phyloP scores from a whole-genome alignment of 257 asterid genomes.

The Nicotiana otophora region DNA sequence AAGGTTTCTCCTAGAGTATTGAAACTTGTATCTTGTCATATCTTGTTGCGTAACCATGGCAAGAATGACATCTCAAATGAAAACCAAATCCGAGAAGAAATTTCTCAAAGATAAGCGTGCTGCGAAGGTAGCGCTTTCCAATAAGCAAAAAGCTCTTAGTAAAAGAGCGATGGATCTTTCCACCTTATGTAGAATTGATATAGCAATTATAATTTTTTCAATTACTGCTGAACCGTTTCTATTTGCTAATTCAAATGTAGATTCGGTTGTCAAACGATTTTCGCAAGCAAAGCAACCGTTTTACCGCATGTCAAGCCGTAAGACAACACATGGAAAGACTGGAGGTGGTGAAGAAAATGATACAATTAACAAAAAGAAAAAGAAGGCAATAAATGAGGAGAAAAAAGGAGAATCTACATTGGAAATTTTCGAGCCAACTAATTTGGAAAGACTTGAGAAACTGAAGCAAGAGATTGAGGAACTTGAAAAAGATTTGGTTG shows the following conservation, averaged over 20 bases:
- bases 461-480: background rate
- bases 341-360: background rate
- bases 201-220: background rate
- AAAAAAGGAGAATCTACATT: background rate
- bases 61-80: too few relatives aligned
- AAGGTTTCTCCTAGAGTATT: too few relatives aligned
- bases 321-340: background rate
- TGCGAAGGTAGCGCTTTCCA: too few relatives aligned
- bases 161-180: too few relatives aligned
- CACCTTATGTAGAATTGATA: too few relatives aligned
- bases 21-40: too few relatives aligned
- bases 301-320: background rate
- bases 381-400: background rate
- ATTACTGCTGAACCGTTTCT: background rate
- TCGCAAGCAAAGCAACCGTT: background rate
- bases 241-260: background rate
- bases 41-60: too few relatives aligned
- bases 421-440: background rate
- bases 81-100: too few relatives aligned
- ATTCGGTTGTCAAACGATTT: background rate
- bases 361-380: background rate
- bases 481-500: background rate
- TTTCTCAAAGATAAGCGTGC: too few relatives aligned
- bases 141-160: too few relatives aligned
- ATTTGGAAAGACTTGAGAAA: background rate